Evolutionary conservation across 495 filamentous ascomycete species (phyloP).

Genomic region (Polyplosphaeria fusca): DNA sequence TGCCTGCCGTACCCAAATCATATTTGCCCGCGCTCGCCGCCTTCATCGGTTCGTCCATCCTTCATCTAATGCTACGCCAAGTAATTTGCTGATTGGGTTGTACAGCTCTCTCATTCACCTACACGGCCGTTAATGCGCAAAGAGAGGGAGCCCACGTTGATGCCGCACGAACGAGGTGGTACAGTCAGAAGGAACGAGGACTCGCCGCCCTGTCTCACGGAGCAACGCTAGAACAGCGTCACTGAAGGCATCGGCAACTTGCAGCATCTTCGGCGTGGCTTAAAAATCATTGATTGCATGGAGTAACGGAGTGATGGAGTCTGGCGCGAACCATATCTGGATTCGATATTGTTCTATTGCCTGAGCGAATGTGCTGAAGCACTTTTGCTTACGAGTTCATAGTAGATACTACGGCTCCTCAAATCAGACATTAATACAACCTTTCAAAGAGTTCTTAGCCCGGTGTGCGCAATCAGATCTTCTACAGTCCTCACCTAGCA

Average conservation of each 20-base stretch:
- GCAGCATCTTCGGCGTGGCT: not conserved
- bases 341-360: not conserved
- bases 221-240: not conserved
- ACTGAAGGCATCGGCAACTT: not conserved
- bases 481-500: no score
- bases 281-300: not conserved
- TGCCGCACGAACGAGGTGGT: constrained; percentile 16
- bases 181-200: constrained; percentile 19
- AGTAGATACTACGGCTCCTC: no score
- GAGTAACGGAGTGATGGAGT: not conserved
- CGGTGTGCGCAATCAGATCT: no score
- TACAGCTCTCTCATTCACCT: constrained; percentile 19
- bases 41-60: constrained; percentile 19
- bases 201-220: constrained; percentile 13
- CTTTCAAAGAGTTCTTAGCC: no score
- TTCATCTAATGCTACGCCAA: not conserved
- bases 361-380: not conserved
- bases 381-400: no score
- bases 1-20: constrained; percentile 21
- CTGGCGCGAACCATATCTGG: not conserved
- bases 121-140: constrained; percentile 20
- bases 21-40: constrained; percentile 17
- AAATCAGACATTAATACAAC: no score
- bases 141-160: constrained; percentile 20
- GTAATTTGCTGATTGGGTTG: not conserved